phyloP scores from a whole-genome alignment of 225 moss, liverwort and hornwort species.

The Polytrichum formosum region DNA sequence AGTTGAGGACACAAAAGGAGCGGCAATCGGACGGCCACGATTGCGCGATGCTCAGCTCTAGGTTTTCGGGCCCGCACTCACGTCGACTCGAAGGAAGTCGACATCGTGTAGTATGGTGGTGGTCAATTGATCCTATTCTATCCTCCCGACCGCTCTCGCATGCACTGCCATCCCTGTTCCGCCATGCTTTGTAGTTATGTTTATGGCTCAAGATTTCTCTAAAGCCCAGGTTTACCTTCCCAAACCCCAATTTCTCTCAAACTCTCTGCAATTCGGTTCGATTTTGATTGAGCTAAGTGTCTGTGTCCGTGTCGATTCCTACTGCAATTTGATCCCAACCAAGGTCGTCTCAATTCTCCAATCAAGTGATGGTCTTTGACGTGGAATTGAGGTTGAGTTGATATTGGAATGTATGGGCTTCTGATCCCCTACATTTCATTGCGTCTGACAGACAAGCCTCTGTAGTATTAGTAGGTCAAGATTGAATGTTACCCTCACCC shows the following conservation, averaged over 20 bases:
- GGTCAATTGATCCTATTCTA: no score
- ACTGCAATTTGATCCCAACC: no score
- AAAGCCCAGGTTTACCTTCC: background rate
- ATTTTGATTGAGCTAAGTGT: background rate
- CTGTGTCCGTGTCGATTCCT: no score
- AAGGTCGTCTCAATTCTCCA: no score
- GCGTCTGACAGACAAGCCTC: background rate
- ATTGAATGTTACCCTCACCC: no score
- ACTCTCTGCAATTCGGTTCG: background rate
- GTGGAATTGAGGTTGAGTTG: background rate
- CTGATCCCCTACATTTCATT: background rate
- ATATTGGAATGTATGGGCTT: background rate
- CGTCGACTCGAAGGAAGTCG: no score
- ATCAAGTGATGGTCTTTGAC: background rate
- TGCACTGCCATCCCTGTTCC: background rate
- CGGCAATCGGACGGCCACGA: no score
- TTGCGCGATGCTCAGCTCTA: no score
- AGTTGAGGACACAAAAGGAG: no score
- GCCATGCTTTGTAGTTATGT: background rate
- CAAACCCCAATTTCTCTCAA: background rate
- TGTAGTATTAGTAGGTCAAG: background rate
- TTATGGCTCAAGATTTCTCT: conserved; percentile 1
- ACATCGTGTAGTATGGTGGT: no score
- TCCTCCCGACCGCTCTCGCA: no score
- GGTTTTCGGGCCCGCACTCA: no score